Percentiles rank a stretch among this genome's conserved stretches.
Conservation (phyloP, 108 stramenopile species). For the Nitzschia palea region DNA sequence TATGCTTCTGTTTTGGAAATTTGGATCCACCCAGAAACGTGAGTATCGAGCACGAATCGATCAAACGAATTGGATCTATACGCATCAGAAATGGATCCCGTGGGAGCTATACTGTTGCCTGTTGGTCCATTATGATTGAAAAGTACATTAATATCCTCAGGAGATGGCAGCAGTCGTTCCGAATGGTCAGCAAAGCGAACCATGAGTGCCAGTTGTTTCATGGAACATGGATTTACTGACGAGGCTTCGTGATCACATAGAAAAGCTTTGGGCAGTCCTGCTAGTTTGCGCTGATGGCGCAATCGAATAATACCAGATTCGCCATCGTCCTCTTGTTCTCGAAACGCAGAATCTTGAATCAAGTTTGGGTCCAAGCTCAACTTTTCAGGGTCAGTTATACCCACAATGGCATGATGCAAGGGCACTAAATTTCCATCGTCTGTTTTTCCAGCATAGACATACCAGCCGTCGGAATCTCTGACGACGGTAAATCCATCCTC, state of each 20-base stretch:
- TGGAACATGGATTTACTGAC: slow-evolving; percentile 2
- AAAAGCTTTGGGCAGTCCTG: neutral
- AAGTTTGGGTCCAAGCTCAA: slow-evolving; percentile 1
- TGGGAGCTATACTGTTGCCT: slow-evolving; percentile 16
- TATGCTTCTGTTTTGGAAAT: slow-evolving; percentile 28
- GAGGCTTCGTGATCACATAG: slow-evolving; percentile 20
- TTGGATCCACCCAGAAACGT: slow-evolving; percentile 27
- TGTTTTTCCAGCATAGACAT: slow-evolving; percentile 5
- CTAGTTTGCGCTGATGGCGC: slow-evolving; percentile 2
- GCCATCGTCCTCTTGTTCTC: neutral
- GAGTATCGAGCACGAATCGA: slow-evolving; percentile 17
- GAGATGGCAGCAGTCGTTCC: slow-evolving; percentile 16
- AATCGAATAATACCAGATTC: neutral
- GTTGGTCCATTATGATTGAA: slow-evolving; percentile 33
- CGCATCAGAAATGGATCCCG: slow-evolving; percentile 27
- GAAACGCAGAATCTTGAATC: neutral
- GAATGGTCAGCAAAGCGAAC: slow-evolving; percentile 27
- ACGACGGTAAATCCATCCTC: slow-evolving; percentile 8
- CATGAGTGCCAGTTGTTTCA: slow-evolving; percentile 26
- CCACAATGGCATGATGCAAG: neutral
- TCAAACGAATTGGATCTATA: slow-evolving; percentile 30
- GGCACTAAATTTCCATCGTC: neutral
- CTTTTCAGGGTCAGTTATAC: neutral
- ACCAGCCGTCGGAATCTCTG: neutral
- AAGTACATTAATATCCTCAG: slow-evolving; percentile 23